These are phyloP conservation scores for Yamadazyma mexicana DNA, from an alignment of 1,139 yeast species.

Conservation along the genomic window DNA sequence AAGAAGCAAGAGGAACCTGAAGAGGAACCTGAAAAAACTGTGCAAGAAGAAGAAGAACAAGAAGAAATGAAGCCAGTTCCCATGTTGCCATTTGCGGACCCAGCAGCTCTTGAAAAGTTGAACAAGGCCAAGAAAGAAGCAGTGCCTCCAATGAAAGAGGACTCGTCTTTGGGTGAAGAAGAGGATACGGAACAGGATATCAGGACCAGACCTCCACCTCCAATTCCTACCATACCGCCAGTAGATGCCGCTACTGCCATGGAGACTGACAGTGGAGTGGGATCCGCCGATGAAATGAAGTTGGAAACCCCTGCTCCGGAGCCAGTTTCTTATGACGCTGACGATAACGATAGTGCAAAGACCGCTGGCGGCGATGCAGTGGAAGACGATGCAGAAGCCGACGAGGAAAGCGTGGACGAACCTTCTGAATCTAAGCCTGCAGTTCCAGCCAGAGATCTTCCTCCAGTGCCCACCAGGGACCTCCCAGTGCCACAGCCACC, in stretches of 20 bases:
- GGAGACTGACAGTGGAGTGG: slow-evolving; percentile 16
- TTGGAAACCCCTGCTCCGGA: slow-evolving; percentile 26
- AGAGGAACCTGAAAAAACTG: slow-evolving; percentile 13
- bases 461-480: too few species aligned
- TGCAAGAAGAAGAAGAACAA: slow-evolving; percentile 12
- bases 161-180: slow-evolving; percentile 17
- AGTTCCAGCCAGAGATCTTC: slow-evolving; percentile 1
- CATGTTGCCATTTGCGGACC: slow-evolving; percentile 23
- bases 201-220: slow-evolving; percentile 13
- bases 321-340: slow-evolving; percentile 45
- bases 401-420: too few species aligned
- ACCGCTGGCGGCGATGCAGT: not conserved
- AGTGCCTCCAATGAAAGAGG: slow-evolving; percentile 11
- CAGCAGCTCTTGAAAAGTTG: slow-evolving; percentile 13
- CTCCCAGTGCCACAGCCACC: slow-evolving; percentile 3
- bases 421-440: not conserved
- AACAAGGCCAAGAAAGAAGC: slow-evolving; percentile 6
- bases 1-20: slow-evolving; percentile 8
- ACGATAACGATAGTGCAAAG: slow-evolving; percentile 36
- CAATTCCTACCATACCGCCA: slow-evolving; percentile 10
- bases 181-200: slow-evolving; percentile 15
- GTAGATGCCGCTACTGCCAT: slow-evolving; percentile 19
- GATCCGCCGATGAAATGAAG: slow-evolving; percentile 5
- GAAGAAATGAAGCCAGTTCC: slow-evolving; percentile 42
- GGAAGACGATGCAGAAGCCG: not conserved